These are phyloP conservation scores for Stenocarpella maydis DNA, from an alignment of 2,329 filamentous ascomycete genomes.

Conservation along the genomic window DNA sequence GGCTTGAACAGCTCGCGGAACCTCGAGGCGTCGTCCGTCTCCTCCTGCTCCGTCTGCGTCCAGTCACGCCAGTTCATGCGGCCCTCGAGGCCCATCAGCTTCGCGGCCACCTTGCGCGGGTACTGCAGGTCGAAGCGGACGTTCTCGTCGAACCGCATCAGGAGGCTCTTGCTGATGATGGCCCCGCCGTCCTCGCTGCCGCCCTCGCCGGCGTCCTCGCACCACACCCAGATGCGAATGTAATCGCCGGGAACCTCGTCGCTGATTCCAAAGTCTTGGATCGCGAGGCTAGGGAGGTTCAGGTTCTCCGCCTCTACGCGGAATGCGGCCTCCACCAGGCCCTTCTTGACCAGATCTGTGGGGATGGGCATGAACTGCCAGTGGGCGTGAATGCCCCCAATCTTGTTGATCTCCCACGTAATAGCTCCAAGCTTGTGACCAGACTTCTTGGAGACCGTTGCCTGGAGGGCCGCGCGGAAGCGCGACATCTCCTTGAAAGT, in stretches of 20 bases:
- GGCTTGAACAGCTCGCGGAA: slow-evolving; percentile 85
- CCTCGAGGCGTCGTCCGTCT: slow-evolving; percentile 77
- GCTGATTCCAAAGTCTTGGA: slow-evolving; percentile 58
- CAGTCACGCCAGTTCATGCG: slow-evolving; percentile 89
- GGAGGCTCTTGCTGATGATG: slow-evolving; percentile 72
- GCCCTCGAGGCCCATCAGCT: slow-evolving; percentile 81
- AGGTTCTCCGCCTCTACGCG: slow-evolving; percentile 85
- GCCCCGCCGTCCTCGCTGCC: slow-evolving; percentile 47
- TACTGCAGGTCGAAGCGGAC: slow-evolving; percentile 92
- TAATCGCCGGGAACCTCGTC: slow-evolving; percentile 68
- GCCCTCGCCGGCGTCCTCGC: slow-evolving; percentile 61
- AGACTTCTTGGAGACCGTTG: slow-evolving; percentile 72
- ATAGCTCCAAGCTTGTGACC: slow-evolving; percentile 76
- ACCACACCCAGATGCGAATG: slow-evolving; percentile 86
- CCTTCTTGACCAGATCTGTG: slow-evolving; percentile 70
- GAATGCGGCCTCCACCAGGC: slow-evolving; percentile 88
- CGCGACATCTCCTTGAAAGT: slow-evolving; percentile 83
- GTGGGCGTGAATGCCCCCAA: slow-evolving; percentile 83
- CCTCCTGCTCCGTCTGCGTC: slow-evolving; percentile 78
- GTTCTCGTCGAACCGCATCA: slow-evolving; percentile 76
- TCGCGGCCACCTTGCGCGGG: slow-evolving; percentile 85
- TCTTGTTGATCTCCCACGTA: slow-evolving; percentile 90
- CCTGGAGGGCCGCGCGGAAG: slow-evolving; percentile 80
- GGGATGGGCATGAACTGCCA: slow-evolving; percentile 92
- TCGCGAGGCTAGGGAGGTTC: slow-evolving; percentile 60